Base-by-base conservation (phyloP, 2,329 filamentous ascomycete genomes). In the Fusarium sp. region DNA sequence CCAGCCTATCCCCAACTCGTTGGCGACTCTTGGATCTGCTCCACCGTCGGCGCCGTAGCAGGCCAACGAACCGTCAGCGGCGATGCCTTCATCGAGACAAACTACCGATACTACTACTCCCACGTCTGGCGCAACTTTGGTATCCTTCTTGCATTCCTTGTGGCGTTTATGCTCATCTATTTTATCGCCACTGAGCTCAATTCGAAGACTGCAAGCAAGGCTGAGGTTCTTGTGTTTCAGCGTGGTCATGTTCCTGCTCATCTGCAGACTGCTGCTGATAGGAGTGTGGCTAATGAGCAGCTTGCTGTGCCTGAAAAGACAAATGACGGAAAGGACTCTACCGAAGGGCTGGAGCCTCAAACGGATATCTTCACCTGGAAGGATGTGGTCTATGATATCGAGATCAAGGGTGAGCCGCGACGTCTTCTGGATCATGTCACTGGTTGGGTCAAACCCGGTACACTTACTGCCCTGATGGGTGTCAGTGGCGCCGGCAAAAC, bases 371-470 rank as follows among this genome's bases (percentile, higher is more conserved):
- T 96, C 77, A 91, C 91, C 39, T 96, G 92, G 93, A 84, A 87
- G 55, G 84, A 94, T 70, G 89, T 96, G 1, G 90, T 88, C 67
- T 96, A 86, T 57, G 84, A 88, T 20, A 85, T 88, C 67, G 86
- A 90, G 70, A 91, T 96, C 79, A 96, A 96, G 79, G 84, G 84
- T 2, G 87, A 92, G 66, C 80, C 84, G 2, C 87, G 92, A n/a
- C 85, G 90, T 18, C 76, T 97, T 62, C 79, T 97, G 51, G 90
- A 97, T 69, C 82, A 94, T 56, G 91, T 97, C 3, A 88, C 92
- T 69, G 94, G 94, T 8, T 97, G 92, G 91, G 92, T 97, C 57
- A 94, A 94, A 76, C 94, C 94, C 0, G 94, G 94, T 29, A 96
- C 92, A 2, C 80, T 96, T 33, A 97, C 93, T 5, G 93, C 93